These are phyloP conservation scores for Sarocladium oryzae DNA, from an alignment of 2,329 filamentous ascomycete genomes.

Conservation along the genomic window DNA sequence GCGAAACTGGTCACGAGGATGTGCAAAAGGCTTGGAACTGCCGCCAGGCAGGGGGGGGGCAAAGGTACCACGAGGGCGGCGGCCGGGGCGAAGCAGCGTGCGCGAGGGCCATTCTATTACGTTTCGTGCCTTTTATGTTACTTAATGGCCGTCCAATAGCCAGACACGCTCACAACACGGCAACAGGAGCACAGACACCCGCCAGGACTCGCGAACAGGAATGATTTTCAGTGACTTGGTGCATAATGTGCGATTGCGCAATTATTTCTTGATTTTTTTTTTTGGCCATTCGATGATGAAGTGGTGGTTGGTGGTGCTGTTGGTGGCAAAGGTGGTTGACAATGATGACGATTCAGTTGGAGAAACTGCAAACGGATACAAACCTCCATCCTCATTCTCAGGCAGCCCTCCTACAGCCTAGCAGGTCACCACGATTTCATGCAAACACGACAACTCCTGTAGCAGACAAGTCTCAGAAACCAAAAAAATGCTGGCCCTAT, in stretches of 20 bases:
- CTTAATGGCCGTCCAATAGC: slow-evolving; percentile 5
- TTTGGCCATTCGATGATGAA: no score
- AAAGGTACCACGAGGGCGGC: background rate
- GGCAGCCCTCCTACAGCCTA: no score
- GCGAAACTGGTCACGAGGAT: slow-evolving; percentile 1
- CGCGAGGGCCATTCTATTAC: slow-evolving; percentile 1
- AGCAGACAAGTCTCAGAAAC: no score
- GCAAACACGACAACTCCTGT: no score
- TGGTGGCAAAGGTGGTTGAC: no score
- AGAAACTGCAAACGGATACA: no score
- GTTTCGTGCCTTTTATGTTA: slow-evolving; percentile 7
- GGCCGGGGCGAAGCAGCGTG: background rate
- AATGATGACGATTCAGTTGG: no score
- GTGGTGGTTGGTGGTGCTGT: no score
- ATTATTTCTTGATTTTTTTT: no score
- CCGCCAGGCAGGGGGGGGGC: background rate
- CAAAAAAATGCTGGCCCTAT: no score
- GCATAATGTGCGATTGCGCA: background rate
- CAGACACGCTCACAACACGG: background rate
- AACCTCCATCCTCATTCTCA: no score
- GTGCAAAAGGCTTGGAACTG: background rate
- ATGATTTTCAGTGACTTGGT: background rate
- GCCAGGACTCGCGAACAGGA: background rate
- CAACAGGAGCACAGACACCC: background rate
- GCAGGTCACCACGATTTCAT: no score